Conservation (phyloP, 106 monocot species). For the Xerophyta viscosa region DNA sequence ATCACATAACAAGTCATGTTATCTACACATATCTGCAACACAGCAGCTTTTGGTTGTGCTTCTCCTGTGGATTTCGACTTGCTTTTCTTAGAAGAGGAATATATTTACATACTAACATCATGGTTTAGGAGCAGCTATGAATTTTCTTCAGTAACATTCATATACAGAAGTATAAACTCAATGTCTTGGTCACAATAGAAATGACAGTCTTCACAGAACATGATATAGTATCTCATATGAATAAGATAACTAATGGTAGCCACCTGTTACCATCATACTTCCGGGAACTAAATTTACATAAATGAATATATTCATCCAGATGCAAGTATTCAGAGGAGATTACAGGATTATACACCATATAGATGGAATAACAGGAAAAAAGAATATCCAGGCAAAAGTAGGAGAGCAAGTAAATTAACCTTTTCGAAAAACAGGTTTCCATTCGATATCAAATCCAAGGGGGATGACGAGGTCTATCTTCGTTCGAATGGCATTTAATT, state of each 20-base stretch:
- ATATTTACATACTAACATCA: not conserved
- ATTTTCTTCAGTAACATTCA: not conserved
- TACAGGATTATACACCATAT: not conserved
- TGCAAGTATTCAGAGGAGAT: too few relatives aligned
- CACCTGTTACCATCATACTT: too few relatives aligned
- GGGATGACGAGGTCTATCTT: constrained; percentile 21
- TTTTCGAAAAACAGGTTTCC: constrained; percentile 61
- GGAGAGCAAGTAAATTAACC: constrained; percentile 21
- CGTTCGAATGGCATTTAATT: constrained; percentile 28
- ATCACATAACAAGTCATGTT: constrained; percentile 60
- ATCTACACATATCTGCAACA: constrained; percentile 86
- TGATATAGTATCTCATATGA: too few relatives aligned
- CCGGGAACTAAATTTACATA: too few relatives aligned
- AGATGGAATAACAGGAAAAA: constrained; percentile 2
- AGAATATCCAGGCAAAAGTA: not conserved
- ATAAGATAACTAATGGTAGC: too few relatives aligned
- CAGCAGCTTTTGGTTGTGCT: constrained; percentile 62
- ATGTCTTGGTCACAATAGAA: not conserved
- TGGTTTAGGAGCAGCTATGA: too few relatives aligned
- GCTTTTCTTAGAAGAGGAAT: too few relatives aligned
- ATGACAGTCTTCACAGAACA: too few relatives aligned
- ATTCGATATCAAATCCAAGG: constrained; percentile 90
- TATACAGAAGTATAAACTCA: not conserved
- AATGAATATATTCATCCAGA: too few relatives aligned
- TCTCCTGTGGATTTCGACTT: constrained; percentile 41